Base-by-base conservation (phyloP, 345 rosid species). In the Ceriops decandra region DNA sequence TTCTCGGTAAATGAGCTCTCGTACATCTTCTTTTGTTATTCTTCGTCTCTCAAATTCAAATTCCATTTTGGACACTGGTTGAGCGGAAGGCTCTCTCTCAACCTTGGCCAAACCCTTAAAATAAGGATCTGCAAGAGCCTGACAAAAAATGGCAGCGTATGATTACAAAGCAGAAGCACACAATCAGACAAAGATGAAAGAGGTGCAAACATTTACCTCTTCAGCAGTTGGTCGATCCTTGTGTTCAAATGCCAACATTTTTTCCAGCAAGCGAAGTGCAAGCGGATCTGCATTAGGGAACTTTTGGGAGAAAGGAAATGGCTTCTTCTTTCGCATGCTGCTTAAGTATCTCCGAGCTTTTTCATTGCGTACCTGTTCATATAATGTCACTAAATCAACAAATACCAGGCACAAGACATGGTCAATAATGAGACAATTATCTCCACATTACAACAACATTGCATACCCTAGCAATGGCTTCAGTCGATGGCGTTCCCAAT, bases 121-220 rank as follows among this genome's bases (percentile, higher is more conserved):
- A 83, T 93, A 93, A 7, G 86, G 89, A 85, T 93, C 98, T 17
- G 98, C 96, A 63, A 93, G 98, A 47, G 98, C 98, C 98, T 90
- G 77, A 63, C 22, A 79, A 68, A 63, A 76, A 42, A 71, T 46
- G 58, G 54, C 51, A 74, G 30, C 42, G 51, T 11, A 73, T 30
- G 47, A 42, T 52, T 27, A 74, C 71, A n/a, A 72, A 69, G 63
- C 60, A 8, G n/a, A 69, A 53, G 68, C 52, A 68, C 27, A 66
- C 36, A 17, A 32, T 28, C 52, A 52, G 59, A 67, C 49, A 17
- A 30, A 70, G 21, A 63, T 53, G 24, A 9, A 32, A 32, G 10
- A 16, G 42, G 63, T 6, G 28, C 6, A 51, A 36, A 64, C 10
- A 70, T 32, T 70, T 47, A 89, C 98, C 92, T 93, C 97, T 84